Evolutionary conservation across 2,329 filamentous ascomycete genomes (phyloP).

Genomic region (Colletotrichum camelliae): DNA sequence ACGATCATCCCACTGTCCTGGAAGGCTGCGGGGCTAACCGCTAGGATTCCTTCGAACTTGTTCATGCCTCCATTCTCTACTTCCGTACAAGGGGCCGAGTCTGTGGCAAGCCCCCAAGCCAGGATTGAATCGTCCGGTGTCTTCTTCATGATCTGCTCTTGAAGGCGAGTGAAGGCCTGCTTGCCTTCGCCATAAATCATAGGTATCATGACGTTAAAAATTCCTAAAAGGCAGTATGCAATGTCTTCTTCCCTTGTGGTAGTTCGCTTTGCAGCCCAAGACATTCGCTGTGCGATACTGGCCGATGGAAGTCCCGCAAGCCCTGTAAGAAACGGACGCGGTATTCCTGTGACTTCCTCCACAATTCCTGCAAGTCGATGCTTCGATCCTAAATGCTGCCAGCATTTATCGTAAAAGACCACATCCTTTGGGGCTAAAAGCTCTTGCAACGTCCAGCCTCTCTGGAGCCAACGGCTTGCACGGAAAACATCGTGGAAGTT

Average conservation of each 20-base stretch:
- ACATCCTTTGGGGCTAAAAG: slow-evolving; percentile 27
- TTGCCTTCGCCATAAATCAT: slow-evolving; percentile 24
- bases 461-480: slow-evolving; percentile 25
- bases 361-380: slow-evolving; percentile 21
- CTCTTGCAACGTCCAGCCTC: slow-evolving; percentile 28
- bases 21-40: neutral
- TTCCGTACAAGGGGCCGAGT: neutral
- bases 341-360: slow-evolving; percentile 34
- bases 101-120: slow-evolving; percentile 12
- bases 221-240: slow-evolving; percentile 25
- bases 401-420: slow-evolving; percentile 25
- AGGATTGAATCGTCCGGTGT: slow-evolving; percentile 24
- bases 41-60: neutral
- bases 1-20: neutral
- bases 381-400: slow-evolving; percentile 21
- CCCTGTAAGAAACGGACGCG: neutral
- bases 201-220: slow-evolving; percentile 23
- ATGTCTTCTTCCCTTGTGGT: slow-evolving; percentile 23
- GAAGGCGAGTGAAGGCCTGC: slow-evolving; percentile 20
- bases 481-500: neutral
- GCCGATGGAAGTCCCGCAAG: neutral
- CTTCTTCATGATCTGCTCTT: slow-evolving; percentile 22
- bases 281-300: slow-evolving; percentile 27
- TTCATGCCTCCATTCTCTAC: neutral
- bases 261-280: slow-evolving; percentile 21